Evolutionary conservation across 208 protist genomes (phyloP), one percentile per base, ranked within the genome.

Genomic region (Novymonas esmeraldas): DNA sequence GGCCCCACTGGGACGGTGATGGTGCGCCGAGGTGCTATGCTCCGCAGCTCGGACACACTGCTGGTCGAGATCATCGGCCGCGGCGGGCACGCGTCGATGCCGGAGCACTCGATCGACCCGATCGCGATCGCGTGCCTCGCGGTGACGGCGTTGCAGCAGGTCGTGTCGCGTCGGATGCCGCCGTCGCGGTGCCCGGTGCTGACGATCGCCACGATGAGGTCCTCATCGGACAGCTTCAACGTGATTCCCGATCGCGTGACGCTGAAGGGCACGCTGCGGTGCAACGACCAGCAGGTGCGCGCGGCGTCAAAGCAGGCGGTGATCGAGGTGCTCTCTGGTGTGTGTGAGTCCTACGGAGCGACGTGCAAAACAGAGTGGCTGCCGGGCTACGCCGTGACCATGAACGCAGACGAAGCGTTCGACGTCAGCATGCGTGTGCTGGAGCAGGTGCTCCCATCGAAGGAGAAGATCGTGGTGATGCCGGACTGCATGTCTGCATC

Each of bases 1-100:
- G 73, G 64, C 3, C 78, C 59, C 16, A 66, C 76, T 7, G 61
- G 66, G 0, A 54, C 45, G 0, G 56, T 79, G 16, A 16, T 68
- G 28, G 66, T 76, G 49, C 68, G 70, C 13, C 24, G 22, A 5
- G 84, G 84, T 2, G 38, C 67, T 1, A 60, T 87, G 16, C 61
- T 66, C 16, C 44, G 62, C 49, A 72, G 74, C 42, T 54, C 45
- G 2, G 68, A 84, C 56, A 67, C 70, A 44, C 73, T 85, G 52
- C 45, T 64, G 31, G 75, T 81, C 26, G 63, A 69, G 22, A 64
- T 90, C 9, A 48, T 70, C 6, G 84, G 85, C 13, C 60, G 57
- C 24, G 81, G 85, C 36, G 85, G 85, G 0, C 85, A 91, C 41
- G 85, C 85, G 41, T 87, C 85, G 39, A 62, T 74, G 68, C 85